These are phyloP conservation scores for Kodamaea hsintzibuensis DNA, from an alignment of 805 yeast species.

Conservation along the genomic window DNA sequence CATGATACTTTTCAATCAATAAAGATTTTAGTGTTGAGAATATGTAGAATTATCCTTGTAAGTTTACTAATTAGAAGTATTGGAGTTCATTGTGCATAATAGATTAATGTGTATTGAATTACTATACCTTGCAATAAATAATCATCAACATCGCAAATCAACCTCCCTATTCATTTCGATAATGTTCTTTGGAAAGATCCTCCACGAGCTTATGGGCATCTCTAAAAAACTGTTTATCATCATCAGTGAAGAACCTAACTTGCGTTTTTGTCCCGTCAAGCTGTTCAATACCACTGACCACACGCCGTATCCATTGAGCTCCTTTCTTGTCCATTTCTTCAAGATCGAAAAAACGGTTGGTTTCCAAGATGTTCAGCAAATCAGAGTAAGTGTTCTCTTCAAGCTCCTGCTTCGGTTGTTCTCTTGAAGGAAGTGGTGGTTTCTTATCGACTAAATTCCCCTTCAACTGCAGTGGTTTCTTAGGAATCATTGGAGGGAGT, in stretches of 20 bases:
- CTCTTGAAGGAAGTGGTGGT: constrained; percentile 16
- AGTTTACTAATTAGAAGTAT: no score
- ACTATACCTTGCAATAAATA: no score
- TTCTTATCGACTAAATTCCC: neutral
- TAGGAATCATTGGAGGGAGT: constrained; percentile 43
- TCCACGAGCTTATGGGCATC: constrained; percentile 4
- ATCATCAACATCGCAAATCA: neutral
- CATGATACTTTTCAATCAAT: neutral
- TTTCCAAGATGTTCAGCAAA: constrained; percentile 24
- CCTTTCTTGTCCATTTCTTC: constrained; percentile 40
- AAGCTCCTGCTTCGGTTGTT: neutral
- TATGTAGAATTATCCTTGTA: no score
- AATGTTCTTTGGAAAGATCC: neutral
- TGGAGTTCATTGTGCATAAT: no score
- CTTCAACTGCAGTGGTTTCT: constrained; percentile 37
- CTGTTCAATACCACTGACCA: constrained; percentile 27
- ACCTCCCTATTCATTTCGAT: neutral
- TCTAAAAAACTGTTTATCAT: constrained; percentile 34
- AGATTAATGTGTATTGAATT: no score
- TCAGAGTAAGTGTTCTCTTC: constrained; percentile 6
- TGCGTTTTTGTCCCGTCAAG: constrained; percentile 31
- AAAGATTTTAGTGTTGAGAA: neutral
- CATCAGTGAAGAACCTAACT: constrained; percentile 34
- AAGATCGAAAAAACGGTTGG: constrained; percentile 29
- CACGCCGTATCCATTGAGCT: constrained; percentile 38